Base-by-base conservation (phyloP, 2,329 filamentous ascomycete species). In the Niveomyces coronatus region DNA sequence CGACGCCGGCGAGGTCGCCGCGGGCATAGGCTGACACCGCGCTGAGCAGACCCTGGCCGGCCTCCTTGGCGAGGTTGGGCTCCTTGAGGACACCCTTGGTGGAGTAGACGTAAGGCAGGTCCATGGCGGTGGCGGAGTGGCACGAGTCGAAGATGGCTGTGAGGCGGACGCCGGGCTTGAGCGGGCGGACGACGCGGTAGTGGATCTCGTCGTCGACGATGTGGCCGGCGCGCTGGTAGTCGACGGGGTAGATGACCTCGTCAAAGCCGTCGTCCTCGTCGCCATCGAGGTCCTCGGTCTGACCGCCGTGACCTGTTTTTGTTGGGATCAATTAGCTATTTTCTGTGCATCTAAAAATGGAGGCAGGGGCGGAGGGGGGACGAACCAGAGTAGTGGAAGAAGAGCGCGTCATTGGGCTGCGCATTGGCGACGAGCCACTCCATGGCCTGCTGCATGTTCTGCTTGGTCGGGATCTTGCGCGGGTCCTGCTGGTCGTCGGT, bases 91-190 rank as follows among this genome's bases (percentile, higher is more conserved):
- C 70, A 55, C 82, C 82, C 63, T 85, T 81, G 45, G 82, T 87
- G 42, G 77, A 83, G 71, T 87, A 87, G 43, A 86, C 71, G 62
- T 86, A 87, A 6, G 82, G 82, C 40, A 87, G 67, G 52, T 87
- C 82, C 58, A 87, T 68, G 28, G 79, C 80, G 4, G 82, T 85
- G 28, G 82, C 82, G 0, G 82, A 86, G 61, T 87, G 82, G 59
- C 82, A 87, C 5, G 79, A 85, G 60, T 87, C 82, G 58, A 87
- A 87, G 54, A 87, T 86, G 52, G 82, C 81, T 1, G 82, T 87
- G 40, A 86, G 63, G 64, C 89, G 82, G 20, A 95, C 89, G 52
- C 91, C 91, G 3, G 85, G 73, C 49, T 77, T 73, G 11, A 98
- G 70, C 4, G 85, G 72, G 37, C 68, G 70, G 31, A 98, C 89